Evolutionary conservation across 768 basidiomycete genomes (phyloP).

Genomic region (Sistotremastrum niveocremeum): DNA sequence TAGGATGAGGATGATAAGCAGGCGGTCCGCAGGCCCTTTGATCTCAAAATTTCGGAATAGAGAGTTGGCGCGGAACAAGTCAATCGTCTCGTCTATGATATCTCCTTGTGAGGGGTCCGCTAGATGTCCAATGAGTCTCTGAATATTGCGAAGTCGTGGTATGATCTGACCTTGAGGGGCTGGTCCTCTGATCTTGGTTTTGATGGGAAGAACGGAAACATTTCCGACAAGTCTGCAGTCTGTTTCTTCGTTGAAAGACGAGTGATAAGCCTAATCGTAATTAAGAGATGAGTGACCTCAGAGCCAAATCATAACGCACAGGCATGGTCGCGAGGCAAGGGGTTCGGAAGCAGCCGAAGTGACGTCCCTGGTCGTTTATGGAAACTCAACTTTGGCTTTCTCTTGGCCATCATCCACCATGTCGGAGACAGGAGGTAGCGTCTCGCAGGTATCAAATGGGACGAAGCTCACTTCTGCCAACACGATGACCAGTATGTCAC

Average conservation of each 20-base stretch:
- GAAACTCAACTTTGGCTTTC: too few species aligned
- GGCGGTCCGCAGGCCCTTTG: slow-evolving; percentile 92
- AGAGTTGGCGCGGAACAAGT: slow-evolving; percentile 96
- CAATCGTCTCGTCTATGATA: slow-evolving; percentile 90
- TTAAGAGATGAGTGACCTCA: too few species aligned
- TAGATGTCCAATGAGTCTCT: slow-evolving; percentile 17
- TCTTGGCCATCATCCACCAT: too few species aligned
- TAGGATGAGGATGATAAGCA: slow-evolving; percentile 93
- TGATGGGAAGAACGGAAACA: slow-evolving; percentile 79
- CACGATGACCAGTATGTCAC: slow-evolving; percentile 56
- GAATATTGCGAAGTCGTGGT: slow-evolving; percentile 3
- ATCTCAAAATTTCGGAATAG: slow-evolving; percentile 99
- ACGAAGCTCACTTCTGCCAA: slow-evolving; percentile 39
- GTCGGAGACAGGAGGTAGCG: too few species aligned
- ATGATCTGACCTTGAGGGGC: slow-evolving; percentile 55
- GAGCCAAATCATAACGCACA: too few species aligned
- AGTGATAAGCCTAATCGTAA: slow-evolving; percentile 78
- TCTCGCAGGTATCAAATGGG: too few species aligned
- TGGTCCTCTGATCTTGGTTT: slow-evolving; percentile 83
- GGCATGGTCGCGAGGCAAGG: too few species aligned
- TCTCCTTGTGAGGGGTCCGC: slow-evolving; percentile 72
- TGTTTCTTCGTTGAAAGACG: slow-evolving; percentile 74
- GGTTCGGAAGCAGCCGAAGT: too few species aligned
- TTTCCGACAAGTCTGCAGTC: slow-evolving; percentile 83
- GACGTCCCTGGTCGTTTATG: too few species aligned